A percentile compares a stretch with the other conserved stretches of the same genome.
Conservation (phyloP, 345 rosid species). For the Erodium maritimum region DNA sequence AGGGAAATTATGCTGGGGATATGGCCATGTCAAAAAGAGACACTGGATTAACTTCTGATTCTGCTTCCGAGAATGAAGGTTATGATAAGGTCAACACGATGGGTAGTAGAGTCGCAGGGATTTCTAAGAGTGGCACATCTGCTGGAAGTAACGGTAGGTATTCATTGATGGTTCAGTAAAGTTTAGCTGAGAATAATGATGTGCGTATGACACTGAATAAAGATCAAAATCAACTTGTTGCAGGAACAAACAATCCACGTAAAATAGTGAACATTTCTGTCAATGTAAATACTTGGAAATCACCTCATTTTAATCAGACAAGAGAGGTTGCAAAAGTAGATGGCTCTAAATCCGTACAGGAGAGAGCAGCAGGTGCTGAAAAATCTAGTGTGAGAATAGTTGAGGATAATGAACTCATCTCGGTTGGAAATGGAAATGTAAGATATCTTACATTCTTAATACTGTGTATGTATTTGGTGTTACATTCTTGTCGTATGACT, state of each 20-base stretch:
- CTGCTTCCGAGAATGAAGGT: constrained; percentile 32
- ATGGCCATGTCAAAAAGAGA: constrained; percentile 26
- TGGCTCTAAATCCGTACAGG: constrained; percentile 26
- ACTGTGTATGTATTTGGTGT: constrained; percentile 1
- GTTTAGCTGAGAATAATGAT: constrained; percentile 24
- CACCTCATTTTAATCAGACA: constrained; percentile 27
- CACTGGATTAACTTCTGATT: constrained; percentile 29
- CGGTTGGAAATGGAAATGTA: constrained; percentile 57
- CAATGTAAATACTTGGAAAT: constrained; percentile 44
- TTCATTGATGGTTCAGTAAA: constrained; percentile 29
- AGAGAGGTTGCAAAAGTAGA: constrained; percentile 31
- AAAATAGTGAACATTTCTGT: constrained; percentile 31
- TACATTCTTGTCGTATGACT: constrained; percentile 2
- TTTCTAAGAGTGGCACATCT: constrained; percentile 22
- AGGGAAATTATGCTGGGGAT: constrained; percentile 24
- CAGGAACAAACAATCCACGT: constrained; percentile 25
- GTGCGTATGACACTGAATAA: constrained; percentile 17
- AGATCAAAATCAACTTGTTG: constrained; percentile 21
- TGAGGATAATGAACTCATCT: constrained; percentile 19
- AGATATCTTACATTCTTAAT: constrained; percentile 16
- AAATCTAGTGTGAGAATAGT: constrained; percentile 24
- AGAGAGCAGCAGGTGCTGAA: constrained; percentile 19
- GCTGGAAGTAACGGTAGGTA: constrained; percentile 30
- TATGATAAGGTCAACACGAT: constrained; percentile 25
- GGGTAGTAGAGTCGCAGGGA: constrained; percentile 14